A percentile compares a stretch with the other conserved stretches of the same genome.
Conservation (phyloP, 805 yeast genomes). For the Dipodascus geniculatus region DNA sequence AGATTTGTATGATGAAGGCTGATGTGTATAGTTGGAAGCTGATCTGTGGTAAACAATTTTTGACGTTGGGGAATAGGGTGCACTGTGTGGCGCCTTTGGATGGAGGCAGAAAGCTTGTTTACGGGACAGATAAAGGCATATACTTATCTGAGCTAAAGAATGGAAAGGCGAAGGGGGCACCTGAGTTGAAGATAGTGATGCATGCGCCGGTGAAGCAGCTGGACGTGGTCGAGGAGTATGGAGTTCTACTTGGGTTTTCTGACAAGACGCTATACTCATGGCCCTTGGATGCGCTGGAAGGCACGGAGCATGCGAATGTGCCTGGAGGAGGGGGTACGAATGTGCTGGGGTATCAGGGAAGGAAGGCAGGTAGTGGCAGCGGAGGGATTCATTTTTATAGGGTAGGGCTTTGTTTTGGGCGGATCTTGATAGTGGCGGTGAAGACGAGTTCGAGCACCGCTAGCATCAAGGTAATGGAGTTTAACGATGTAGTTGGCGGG, state of each 20-base stretch:
- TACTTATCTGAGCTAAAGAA: conserved; percentile 65
- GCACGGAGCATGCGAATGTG: conserved; percentile 30
- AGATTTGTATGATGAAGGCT: conserved; percentile 52
- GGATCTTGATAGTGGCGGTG: conserved; percentile 81
- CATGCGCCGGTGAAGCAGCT: conserved; percentile 74
- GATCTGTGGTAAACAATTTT: conserved; percentile 65
- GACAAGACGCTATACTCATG: conserved; percentile 75
- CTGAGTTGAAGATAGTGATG: conserved; percentile 45
- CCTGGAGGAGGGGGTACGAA: conserved; percentile 12
- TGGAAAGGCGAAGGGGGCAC: conserved; percentile 30
- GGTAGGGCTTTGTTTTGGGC: conserved; percentile 85
- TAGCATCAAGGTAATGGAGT: conserved; percentile 74
- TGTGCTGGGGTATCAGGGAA: conserved; percentile 21
- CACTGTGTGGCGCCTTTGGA: conserved; percentile 90
- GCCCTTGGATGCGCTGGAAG: conserved; percentile 47
- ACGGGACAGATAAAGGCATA: conserved; percentile 87
- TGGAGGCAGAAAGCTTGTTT: conserved; percentile 81
- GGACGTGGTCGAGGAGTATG: conserved; percentile 86
- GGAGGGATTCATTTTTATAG: conserved; percentile 85
- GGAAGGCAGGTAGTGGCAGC: conserved; percentile 66
- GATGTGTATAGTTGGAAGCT: conserved; percentile 73
- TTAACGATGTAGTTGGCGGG: conserved; percentile 49
- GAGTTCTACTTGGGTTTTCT: conserved; percentile 63
- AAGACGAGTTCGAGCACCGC: conserved; percentile 66
- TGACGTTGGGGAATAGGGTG: conserved; percentile 54